phyloP scores from a whole-genome alignment of 2,329 filamentous ascomycete species.

The Alternaria sp. region DNA sequence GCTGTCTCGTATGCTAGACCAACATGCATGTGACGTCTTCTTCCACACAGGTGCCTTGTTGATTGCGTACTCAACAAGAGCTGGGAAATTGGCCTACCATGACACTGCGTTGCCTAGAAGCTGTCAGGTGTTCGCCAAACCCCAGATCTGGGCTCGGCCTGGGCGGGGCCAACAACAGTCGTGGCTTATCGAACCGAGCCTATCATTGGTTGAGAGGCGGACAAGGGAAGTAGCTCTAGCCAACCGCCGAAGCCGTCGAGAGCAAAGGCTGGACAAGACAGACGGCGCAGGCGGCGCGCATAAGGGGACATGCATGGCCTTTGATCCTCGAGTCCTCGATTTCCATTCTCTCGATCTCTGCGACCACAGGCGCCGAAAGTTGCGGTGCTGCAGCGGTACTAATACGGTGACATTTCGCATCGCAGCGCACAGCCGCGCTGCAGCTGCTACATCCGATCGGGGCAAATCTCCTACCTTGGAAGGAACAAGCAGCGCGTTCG shows the following conservation, averaged over 20 bases:
- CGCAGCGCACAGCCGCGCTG: neutral
- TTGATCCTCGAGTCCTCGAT: constrained; percentile 17
- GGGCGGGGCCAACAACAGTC: constrained; percentile 14
- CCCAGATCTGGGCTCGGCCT: constrained; percentile 21
- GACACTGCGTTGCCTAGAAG: constrained; percentile 6
- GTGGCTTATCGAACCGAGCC: constrained; percentile 14
- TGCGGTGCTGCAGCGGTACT: constrained; percentile 1
- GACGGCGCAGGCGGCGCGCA: constrained; percentile 3
- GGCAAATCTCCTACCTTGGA: neutral
- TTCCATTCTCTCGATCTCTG: constrained; percentile 3
- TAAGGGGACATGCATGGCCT: constrained; percentile 8
- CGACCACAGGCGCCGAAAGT: neutral
- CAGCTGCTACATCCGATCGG: neutral
- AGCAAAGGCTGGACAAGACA: constrained; percentile 11
- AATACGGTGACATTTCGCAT: constrained; percentile 2
- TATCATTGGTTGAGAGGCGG: constrained; percentile 14
- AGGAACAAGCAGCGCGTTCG: neutral
- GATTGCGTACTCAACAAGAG: neutral
- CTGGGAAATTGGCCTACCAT: neutral
- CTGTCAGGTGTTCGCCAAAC: constrained; percentile 13
- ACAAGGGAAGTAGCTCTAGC: constrained; percentile 20
- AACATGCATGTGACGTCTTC: neutral
- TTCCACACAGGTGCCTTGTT: neutral
- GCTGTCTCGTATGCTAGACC: neutral
- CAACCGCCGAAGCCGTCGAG: constrained; percentile 19